Evolutionary conservation across 108 stramenopile species (phyloP), one percentile per base, ranked within the genome.

Genomic region (Ochromonas danica): DNA sequence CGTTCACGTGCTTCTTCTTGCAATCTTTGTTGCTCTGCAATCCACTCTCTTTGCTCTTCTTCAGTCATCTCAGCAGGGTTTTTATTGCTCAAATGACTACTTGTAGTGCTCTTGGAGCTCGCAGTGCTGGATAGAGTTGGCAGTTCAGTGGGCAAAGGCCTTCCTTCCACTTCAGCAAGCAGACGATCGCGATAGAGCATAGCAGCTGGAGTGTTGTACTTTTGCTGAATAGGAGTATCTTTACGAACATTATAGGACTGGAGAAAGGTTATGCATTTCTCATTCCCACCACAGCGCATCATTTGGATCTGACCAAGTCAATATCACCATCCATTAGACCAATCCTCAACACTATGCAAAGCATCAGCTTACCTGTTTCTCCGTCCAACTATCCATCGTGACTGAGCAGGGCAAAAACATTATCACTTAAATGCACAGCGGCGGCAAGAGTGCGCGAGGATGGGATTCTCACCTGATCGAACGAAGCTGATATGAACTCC

Each of bases 401-500:
- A 67, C 63, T 67, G 31, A 35, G 25, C 6, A 6, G 63, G 25
- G 3, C 3, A 28, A 28, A 67, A n/a, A n/a, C n/a, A n/a, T n/a
- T n/a, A n/a, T n/a, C n/a, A n/a, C n/a, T n/a, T n/a, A n/a, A n/a
- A n/a, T n/a, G n/a, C n/a, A n/a, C n/a, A n/a, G n/a, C n/a, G n/a
- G n/a, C n/a, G n/a, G n/a, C n/a, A n/a, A n/a, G n/a, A n/a, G n/a
- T n/a, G n/a, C n/a, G n/a, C n/a, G n/a, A n/a, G n/a, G n/a, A n/a
- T n/a, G n/a, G n/a, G 17, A 25, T 36, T 14, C 63, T 31, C 6
- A 67, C 63, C 63, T 35, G 91, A 92, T 60, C 98, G 88, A 22
- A 99, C 98, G 85, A 98, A 99, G 60, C 89, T 91, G 79, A 99
- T 95, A 80, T 99, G 98, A 10, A 96, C 95, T 36, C 98, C 98